Conservation (phyloP, 2,329 filamentous ascomycete species). For the Pleoardoris graminearum region DNA sequence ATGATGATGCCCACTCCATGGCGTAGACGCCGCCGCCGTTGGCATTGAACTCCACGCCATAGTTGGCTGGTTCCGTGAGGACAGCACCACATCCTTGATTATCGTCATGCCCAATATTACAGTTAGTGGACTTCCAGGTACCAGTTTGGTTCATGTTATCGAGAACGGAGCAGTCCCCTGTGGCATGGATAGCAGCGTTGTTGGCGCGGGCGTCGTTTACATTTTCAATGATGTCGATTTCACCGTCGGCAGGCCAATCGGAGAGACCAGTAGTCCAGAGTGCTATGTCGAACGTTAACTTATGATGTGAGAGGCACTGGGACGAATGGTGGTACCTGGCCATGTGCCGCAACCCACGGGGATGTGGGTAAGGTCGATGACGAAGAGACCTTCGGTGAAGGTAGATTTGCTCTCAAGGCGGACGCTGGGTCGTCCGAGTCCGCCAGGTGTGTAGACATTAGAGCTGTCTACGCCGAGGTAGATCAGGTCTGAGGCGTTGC, state of each 20-base stretch:
- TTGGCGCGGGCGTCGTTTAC: slow-evolving; percentile 45
- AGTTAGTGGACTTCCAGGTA: slow-evolving; percentile 49
- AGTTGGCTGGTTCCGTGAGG: slow-evolving; percentile 26
- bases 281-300: slow-evolving; percentile 2
- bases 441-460: slow-evolving; percentile 28
- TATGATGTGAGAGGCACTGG: neutral
- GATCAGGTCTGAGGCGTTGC: slow-evolving; percentile 24
- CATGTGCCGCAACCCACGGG: slow-evolving; percentile 53
- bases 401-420: slow-evolving; percentile 49
- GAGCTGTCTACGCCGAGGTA: slow-evolving; percentile 50
- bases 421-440: slow-evolving; percentile 45
- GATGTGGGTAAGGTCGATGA: slow-evolving; percentile 52
- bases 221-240: slow-evolving; percentile 50
- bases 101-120: slow-evolving; percentile 45
- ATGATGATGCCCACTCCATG: slow-evolving; percentile 64
- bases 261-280: slow-evolving; percentile 30
- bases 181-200: slow-evolving; percentile 49
- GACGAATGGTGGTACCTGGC: slow-evolving; percentile 41
- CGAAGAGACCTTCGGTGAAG: slow-evolving; percentile 50
- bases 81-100: slow-evolving; percentile 25
- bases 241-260: slow-evolving; percentile 42
- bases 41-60: slow-evolving; percentile 33
- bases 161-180: slow-evolving; percentile 44
- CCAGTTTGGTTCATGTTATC: slow-evolving; percentile 48
- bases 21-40: slow-evolving; percentile 47